Evolutionary conservation across 306 rosid genomes (phyloP), one percentile per base, ranked within the genome.

Genomic region (Clitoria ternatea): DNA sequence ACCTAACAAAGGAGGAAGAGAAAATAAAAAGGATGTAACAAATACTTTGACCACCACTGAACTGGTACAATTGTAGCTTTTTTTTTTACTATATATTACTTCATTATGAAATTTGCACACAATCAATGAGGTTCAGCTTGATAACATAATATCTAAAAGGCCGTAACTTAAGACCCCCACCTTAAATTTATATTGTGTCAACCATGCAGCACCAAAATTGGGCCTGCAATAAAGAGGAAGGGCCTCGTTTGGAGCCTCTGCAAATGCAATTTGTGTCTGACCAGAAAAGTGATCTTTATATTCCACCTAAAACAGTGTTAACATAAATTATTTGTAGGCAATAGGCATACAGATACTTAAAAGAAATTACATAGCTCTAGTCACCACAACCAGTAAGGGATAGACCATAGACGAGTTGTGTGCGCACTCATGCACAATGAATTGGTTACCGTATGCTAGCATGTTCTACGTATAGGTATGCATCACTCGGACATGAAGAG

Each of bases 171-270:
- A 55, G 55, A 73, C 56, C 74, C 59, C 18, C 67, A 87, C 98
- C 98, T 87, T 94, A 67, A 90, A 94, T 86, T 84, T 90, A 74
- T 87, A 81, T 77, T 94, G 95, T 17, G 89, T 82, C 85, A 94
- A 80, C 97, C 94, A 94, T 27, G 96, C 92, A 81, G 88, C 85
- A 57, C 95, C 96, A 82, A 94, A 94, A 75, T 80, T 94, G 73
- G 98, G 97, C 81, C 98, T 85, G 84, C 98, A 94, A 72, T 84
- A 68, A 76, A 81, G 85, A 83, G 98, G 98, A 87, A 94, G 98
- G 75, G 98, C 96, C 81, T 90, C 98, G 70, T 83, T 67, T 39
- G 97, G 98, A 78, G 97, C 95, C 84, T 94, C 98, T 4, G 98
- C 98, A 61, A 72, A 80, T 7, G 97, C 96, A 78, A 84, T 42